Evolutionary conservation across 2,329 filamentous ascomycete genomes (phyloP).

Genomic region (Fusarium siculi): DNA sequence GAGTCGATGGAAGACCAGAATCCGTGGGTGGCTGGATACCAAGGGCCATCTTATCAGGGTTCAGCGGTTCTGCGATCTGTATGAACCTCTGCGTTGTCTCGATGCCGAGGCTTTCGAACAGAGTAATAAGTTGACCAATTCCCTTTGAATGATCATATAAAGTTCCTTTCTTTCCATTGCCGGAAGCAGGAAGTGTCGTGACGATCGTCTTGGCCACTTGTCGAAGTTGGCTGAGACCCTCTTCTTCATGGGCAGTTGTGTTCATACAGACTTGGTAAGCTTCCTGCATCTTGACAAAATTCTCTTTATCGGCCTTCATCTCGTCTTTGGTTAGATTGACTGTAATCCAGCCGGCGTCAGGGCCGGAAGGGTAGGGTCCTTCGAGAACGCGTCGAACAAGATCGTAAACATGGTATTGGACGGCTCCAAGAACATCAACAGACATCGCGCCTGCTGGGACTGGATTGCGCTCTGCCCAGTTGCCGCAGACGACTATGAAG

Average conservation of each 20-base stretch:
- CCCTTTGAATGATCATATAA: background rate
- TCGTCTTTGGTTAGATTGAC: slow-evolving; percentile 44
- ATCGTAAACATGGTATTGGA: background rate
- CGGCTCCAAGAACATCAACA: background rate
- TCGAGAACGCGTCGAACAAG: slow-evolving; percentile 5
- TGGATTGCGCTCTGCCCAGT: background rate
- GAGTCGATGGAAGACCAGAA: background rate
- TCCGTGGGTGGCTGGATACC: background rate
- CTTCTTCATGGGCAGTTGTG: slow-evolving; percentile 63
- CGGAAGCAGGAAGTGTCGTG: background rate
- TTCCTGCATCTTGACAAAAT: slow-evolving; percentile 73
- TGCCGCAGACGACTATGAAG: background rate
- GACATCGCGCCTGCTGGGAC: background rate
- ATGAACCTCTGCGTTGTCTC: slow-evolving; percentile 7
- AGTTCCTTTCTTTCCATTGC: background rate
- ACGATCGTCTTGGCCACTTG: slow-evolving; percentile 57
- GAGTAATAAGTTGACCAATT: background rate
- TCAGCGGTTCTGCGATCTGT: background rate
- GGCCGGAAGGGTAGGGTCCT: slow-evolving; percentile 70
- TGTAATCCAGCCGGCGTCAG: slow-evolving; percentile 21
- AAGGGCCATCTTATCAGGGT: slow-evolving; percentile 3
- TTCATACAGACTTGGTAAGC: slow-evolving; percentile 75
- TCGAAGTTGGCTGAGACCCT: slow-evolving; percentile 66
- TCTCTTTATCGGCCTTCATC: slow-evolving; percentile 62
- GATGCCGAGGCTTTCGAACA: slow-evolving; percentile 17